Conservation (phyloP, 495 filamentous ascomycete genomes). For the Hypoxylon perforatum region DNA sequence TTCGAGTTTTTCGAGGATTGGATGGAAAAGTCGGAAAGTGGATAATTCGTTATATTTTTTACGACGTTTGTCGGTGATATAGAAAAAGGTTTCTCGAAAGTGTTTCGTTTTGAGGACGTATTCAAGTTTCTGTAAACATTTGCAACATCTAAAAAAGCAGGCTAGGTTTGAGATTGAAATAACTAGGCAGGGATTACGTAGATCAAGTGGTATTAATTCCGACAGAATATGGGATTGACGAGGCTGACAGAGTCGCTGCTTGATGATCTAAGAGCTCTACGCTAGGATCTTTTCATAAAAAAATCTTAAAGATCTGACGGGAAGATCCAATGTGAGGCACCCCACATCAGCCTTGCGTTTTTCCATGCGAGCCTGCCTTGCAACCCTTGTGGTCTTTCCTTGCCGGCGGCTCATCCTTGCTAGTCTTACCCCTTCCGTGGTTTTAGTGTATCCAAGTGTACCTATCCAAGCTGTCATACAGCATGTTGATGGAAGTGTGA, state of each 20-base stretch:
- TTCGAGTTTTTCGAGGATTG: not conserved
- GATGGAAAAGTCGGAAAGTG: not conserved
- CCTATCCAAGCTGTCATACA: too few species aligned
- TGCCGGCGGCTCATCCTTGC: slow-evolving; percentile 26
- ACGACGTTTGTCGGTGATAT: too few species aligned
- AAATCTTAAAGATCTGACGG: slow-evolving; percentile 34
- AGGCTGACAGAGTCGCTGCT: slow-evolving; percentile 32
- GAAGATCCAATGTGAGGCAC: slow-evolving; percentile 20
- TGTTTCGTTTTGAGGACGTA: too few species aligned
- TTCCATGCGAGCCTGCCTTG: slow-evolving; percentile 27
- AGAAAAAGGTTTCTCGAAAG: too few species aligned
- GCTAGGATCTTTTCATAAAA: slow-evolving; percentile 18
- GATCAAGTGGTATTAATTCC: not conserved
- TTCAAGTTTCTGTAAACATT: too few species aligned
- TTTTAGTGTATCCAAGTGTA: too few species aligned
- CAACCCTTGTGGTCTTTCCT: slow-evolving; percentile 12
- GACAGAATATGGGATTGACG: slow-evolving; percentile 10
- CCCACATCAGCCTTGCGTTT: slow-evolving; percentile 41
- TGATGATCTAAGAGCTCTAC: not conserved
- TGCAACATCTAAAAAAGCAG: too few species aligned
- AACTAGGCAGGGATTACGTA: not conserved
- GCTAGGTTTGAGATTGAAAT: too few species aligned
- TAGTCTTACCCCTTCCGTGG: slow-evolving; percentile 19
- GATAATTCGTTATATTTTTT: too few species aligned
- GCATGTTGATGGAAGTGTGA: not conserved